Conservation (phyloP, 305 asterid genomes). For the Lippia alba region DNA sequence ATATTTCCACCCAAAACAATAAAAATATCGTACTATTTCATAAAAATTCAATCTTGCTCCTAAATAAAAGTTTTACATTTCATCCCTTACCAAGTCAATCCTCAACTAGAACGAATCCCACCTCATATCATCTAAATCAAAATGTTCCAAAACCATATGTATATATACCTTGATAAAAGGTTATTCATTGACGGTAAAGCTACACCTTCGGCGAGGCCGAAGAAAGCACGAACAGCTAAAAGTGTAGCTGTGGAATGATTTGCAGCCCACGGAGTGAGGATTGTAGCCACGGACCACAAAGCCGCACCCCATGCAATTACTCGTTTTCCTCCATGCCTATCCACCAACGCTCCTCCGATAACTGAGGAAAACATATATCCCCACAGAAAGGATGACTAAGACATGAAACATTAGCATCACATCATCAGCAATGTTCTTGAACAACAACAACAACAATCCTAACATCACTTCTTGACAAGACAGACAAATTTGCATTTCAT, state of each 20-base stretch:
- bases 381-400: constrained; percentile 95
- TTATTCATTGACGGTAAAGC: constrained; percentile 95
- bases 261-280: constrained; percentile 95
- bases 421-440: constrained; percentile 30
- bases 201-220: constrained; percentile 95
- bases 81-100: background rate
- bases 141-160: background rate
- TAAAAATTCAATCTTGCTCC: too few relatives aligned
- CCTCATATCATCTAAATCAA: background rate
- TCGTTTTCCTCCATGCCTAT: constrained; percentile 80
- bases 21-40: too few relatives aligned
- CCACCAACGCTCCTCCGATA: constrained; percentile 94
- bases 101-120: background rate
- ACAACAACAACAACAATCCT: too few relatives aligned
- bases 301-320: constrained; percentile 95
- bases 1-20: too few relatives aligned
- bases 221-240: constrained; percentile 85
- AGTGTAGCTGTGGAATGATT: constrained; percentile 85
- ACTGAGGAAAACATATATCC: constrained; percentile 93
- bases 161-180: constrained; percentile 70
- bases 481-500: too few relatives aligned
- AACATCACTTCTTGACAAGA: too few relatives aligned
- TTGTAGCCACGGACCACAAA: constrained; percentile 91
- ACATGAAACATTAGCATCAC: constrained; percentile 31
- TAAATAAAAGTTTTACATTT: too few relatives aligned